Evolutionary conservation across 1,284 basidiomycete species (phyloP).

Genomic region (Ustilago nuda): DNA sequence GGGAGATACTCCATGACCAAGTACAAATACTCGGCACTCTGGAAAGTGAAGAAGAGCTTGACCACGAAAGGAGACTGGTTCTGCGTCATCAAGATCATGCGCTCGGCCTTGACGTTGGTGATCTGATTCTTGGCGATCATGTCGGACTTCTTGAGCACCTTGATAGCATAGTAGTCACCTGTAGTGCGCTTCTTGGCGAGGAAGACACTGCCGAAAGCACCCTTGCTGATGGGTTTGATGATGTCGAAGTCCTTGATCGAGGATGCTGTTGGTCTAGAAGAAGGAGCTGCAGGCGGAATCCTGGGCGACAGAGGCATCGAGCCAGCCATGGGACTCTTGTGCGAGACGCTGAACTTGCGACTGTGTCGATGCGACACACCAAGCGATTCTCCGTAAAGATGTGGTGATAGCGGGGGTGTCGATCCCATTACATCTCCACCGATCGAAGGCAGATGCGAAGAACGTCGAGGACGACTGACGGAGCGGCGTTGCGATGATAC

Average conservation of each 20-base stretch:
- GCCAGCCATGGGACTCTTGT: conserved; percentile 52
- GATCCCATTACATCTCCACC: conserved; percentile 22
- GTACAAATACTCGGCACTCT: conserved; percentile 71
- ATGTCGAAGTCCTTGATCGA: conserved; percentile 99
- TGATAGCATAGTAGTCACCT: conserved; percentile 99
- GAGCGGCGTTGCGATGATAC: conserved; percentile 27
- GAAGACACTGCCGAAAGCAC: conserved; percentile 95
- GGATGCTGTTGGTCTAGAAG: conserved; percentile 83
- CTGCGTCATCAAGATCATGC: conserved; percentile 99
- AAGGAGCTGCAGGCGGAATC: conserved; percentile 80
- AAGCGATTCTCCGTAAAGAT: conserved; percentile 44
- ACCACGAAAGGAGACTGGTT: conserved; percentile 92
- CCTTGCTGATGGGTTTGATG: conserved; percentile 99
- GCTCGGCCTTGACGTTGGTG: conserved; percentile 98
- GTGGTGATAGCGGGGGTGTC: conserved; percentile 65
- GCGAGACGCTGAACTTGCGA: conserved; percentile 53
- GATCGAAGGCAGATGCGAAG: conserved; percentile 39
- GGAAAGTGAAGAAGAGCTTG: conserved; percentile 72
- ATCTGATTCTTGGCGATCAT: conserved; percentile 99
- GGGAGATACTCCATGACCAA: conserved; percentile 73
- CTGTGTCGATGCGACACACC: conserved; percentile 36
- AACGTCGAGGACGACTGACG: conserved; percentile 42
- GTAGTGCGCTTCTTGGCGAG: conserved; percentile 97
- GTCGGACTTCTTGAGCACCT: conserved; percentile 98
- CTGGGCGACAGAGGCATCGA: conserved; percentile 81